Evolutionary conservation across 2,329 filamentous ascomycete species (phyloP).

Genomic region (Ampelomyces quisqualis): DNA sequence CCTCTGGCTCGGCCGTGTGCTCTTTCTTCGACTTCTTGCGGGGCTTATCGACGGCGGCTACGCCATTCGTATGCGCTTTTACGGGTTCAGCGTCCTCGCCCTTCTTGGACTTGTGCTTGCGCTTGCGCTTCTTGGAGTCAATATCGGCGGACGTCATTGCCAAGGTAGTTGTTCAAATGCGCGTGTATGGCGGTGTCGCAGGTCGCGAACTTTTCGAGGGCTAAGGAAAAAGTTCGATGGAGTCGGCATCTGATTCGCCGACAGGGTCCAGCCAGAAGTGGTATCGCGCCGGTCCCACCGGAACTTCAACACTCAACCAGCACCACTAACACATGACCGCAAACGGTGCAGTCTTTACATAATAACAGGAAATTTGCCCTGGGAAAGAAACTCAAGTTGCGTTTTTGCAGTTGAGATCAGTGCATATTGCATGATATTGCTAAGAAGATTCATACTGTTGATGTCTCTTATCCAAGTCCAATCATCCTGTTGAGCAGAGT

Average conservation of each 20-base stretch:
- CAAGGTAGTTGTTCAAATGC: constrained; percentile 7
- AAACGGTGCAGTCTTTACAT: too few species aligned
- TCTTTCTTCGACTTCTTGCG: constrained; percentile 47
- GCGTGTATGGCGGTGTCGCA: constrained; percentile 11
- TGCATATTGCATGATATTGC: too few species aligned
- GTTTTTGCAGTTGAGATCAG: too few species aligned
- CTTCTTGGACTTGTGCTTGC: constrained; percentile 48
- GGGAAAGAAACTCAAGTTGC: too few species aligned
- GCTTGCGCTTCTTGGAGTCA: constrained; percentile 51
- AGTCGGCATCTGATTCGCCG: constrained; percentile 10
- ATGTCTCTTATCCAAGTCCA: too few species aligned
- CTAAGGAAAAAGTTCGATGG: constrained; percentile 29
- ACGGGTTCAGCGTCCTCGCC: constrained; percentile 28
- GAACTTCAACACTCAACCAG: too few species aligned
- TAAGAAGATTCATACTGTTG: too few species aligned
- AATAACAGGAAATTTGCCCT: too few species aligned
- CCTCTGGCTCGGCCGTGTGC: constrained; percentile 35
- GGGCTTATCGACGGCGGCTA: constrained; percentile 40
- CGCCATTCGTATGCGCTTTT: constrained; percentile 36
- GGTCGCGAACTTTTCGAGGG: constrained; percentile 18
- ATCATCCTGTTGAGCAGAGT: background rate
- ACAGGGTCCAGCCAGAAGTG: background rate
- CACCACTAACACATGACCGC: too few species aligned
- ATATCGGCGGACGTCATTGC: constrained; percentile 44
- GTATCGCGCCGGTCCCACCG: background rate